Evolutionary conservation across 2,329 filamentous ascomycete genomes (phyloP), one percentile per base, ranked within the genome.

Genomic region (Alternaria ethzedia): DNA sequence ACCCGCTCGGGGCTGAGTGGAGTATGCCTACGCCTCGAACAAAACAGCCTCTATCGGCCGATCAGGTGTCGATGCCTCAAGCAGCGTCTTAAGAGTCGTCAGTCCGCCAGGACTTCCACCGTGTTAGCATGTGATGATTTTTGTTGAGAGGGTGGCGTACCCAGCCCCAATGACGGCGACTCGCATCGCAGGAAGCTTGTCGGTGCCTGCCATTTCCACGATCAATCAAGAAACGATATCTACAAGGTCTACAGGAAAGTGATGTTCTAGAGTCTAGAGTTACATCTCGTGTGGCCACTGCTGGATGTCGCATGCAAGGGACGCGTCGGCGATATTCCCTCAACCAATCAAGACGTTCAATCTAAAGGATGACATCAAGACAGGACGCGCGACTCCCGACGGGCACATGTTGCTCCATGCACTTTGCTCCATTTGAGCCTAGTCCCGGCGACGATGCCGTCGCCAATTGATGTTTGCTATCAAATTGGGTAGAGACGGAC

Each of bases 31-130:
- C 20, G 78, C 72, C 71, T 86, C 84, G 43, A 85, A 86, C 3
- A 86, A 71, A 6, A 77, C 77, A 0, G 75, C 82, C 52, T 85
- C 78, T 26, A 86, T 78, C 4, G 78, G 79, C 20, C 63, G 64
- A 15, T 75, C 72, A 15, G 72, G 65, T 6, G 72, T 76, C 11
- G 75, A 76, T 11, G 75, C 72, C 63, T 76, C 72, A 1, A 76
- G 63, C 13, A 78, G 59, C 7, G 75, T 78, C 64, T 76, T 76
- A 4, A 77, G 58, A 3, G 75, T 77, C 2, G 67, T 66, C 49
- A 76, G 55, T 44, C 75, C 74, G 25, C 72, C 74, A 1, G 75
- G 75, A 8, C 75, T 76, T 32, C 20, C 36, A 12, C 10, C 3
- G 30, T 10, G 23, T 64, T 23, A 46, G 57, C 25, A 50, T 44